Conservation (phyloP, 257 asterid genomes). For the Catharanthus roseus region DNA sequence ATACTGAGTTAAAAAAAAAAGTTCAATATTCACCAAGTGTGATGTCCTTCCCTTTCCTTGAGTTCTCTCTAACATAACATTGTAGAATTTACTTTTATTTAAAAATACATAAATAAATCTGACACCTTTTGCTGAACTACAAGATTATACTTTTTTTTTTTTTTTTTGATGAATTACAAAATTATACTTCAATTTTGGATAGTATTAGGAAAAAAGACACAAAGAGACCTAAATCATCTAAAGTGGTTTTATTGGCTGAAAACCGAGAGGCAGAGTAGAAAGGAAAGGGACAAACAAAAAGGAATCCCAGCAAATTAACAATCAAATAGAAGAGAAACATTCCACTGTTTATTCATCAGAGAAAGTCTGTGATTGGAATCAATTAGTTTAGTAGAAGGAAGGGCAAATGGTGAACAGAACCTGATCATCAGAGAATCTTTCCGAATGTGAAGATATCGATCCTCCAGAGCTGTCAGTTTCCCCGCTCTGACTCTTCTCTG, state of each 20-base stretch:
- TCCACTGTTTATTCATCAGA: not conserved
- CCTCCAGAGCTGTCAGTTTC: conserved; percentile 84
- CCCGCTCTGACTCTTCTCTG: conserved; percentile 71
- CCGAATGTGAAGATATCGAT: conserved; percentile 73
- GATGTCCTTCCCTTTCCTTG: too few relatives aligned
- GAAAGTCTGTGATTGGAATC: not conserved
- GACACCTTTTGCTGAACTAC: too few relatives aligned
- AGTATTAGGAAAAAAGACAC: too few relatives aligned
- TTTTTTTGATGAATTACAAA: too few relatives aligned
- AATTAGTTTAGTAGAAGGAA: not conserved
- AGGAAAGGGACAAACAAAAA: not conserved
- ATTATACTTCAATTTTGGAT: too few relatives aligned
- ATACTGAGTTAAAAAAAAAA: too few relatives aligned
- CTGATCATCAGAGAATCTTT: conserved; percentile 91
- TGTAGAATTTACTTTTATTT: too few relatives aligned
- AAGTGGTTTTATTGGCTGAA: not conserved
- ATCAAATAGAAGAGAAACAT: not conserved
- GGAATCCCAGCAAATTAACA: not conserved
- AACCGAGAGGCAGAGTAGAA: not conserved
- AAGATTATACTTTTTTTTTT: too few relatives aligned
- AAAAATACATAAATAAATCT: too few relatives aligned
- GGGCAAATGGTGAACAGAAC: conserved; percentile 26
- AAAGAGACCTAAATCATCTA: too few relatives aligned
- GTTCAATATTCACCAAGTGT: too few relatives aligned
- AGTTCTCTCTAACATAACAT: not conserved